Evolutionary conservation across 768 basidiomycete genomes (phyloP).

Genomic region (Amanita exitialis): DNA sequence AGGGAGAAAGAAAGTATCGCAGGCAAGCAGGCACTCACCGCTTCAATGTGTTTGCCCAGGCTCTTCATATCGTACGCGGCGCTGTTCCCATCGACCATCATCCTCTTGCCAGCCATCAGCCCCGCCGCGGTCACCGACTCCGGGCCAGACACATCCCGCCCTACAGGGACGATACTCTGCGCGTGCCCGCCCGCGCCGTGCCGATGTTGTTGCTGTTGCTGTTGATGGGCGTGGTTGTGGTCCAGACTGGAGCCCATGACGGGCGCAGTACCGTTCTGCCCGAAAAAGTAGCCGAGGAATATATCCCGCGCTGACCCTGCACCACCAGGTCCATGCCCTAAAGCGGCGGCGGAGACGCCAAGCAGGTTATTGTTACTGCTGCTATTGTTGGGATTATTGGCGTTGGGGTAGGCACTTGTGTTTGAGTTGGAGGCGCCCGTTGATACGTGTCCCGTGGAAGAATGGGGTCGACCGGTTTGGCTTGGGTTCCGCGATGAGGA

Average conservation of each 20-base stretch:
- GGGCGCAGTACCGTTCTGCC: conserved; percentile 78
- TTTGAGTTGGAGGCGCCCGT: too few species aligned
- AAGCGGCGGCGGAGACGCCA: conserved; percentile 10
- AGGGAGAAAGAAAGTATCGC: too few species aligned
- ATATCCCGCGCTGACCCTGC: conserved; percentile 70
- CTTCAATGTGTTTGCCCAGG: conserved; percentile 93
- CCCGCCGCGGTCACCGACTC: conserved; percentile 46
- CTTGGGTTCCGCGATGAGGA: conserved; percentile 13
- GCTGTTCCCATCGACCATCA: conserved; percentile 55
- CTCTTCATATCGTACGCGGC: conserved; percentile 99
- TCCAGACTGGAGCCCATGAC: conserved; percentile 46
- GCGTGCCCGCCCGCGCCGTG: conserved; percentile 11
- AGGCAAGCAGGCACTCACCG: conserved; percentile 45
- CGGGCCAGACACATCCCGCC: conserved; percentile 52
- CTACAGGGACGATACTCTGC: conserved; percentile 36
- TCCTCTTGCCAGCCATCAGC: conserved; percentile 55
- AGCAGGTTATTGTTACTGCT: background rate
- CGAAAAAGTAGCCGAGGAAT: conserved; percentile 97
- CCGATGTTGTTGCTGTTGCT: conserved; percentile 11
- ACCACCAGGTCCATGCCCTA: conserved; percentile 18
- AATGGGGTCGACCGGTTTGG: conserved; percentile 19
- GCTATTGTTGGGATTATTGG: background rate
- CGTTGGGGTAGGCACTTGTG: background rate
- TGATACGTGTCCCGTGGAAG: conserved; percentile 11
- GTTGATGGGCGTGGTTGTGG: conserved; percentile 11